These are phyloP conservation scores for Castanea crenata DNA, from an alignment of 306 rosid genomes.

Conservation along the genomic window DNA sequence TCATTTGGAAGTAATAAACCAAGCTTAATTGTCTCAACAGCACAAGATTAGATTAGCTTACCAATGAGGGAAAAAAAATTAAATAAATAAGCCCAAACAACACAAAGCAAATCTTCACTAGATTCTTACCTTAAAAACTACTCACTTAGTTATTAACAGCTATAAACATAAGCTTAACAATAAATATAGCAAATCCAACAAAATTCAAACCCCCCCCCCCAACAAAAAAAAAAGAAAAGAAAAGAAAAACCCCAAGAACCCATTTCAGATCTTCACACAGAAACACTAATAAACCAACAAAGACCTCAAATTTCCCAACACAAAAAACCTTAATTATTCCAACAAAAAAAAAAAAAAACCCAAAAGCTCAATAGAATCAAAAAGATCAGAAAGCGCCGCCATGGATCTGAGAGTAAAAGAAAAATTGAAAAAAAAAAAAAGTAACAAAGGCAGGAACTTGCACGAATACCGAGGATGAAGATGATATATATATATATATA, in stretches of 20 bases:
- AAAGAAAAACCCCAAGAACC: conserved; percentile 1
- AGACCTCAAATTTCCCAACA: background rate
- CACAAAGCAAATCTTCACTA: background rate
- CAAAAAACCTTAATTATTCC: background rate
- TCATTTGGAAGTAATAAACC: background rate
- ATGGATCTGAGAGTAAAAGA: conserved; percentile 45
- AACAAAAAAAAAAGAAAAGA: background rate
- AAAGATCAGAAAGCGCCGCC: conserved; percentile 15
- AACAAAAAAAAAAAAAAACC: background rate
- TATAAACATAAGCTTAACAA: background rate
- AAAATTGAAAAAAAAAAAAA: background rate
- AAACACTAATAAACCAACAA: background rate
- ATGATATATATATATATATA: background rate
- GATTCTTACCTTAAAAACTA: background rate
- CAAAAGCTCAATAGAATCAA: conserved; percentile 4
- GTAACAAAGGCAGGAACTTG: background rate
- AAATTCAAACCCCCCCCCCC: background rate
- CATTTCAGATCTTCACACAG: conserved; percentile 26
- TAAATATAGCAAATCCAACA: conserved; percentile 2
- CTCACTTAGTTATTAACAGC: background rate
- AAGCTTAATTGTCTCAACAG: background rate
- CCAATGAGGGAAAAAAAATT: background rate
- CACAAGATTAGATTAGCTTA: background rate
- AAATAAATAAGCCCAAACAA: background rate
- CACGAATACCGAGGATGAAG: conserved; percentile 35